phyloP scores from a whole-genome alignment of 2,329 filamentous ascomycete species.

The Exophiala mesophila region DNA sequence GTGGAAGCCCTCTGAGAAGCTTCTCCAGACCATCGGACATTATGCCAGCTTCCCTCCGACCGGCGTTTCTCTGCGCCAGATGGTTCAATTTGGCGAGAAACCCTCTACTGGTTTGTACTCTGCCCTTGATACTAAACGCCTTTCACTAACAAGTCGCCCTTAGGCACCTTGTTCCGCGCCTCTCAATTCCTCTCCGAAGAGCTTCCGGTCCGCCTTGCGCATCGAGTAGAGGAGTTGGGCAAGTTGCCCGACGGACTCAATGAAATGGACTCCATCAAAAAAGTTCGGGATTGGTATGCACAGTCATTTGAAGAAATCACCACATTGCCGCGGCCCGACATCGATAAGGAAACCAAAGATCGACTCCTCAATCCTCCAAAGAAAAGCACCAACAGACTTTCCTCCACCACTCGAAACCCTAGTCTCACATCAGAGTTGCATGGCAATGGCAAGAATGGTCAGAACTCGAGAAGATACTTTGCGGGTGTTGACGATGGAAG shows the following conservation, averaged over 20 bases:
- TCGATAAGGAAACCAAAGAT: conserved; percentile 70
- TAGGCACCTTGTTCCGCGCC: conserved; percentile 91
- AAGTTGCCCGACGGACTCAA: conserved; percentile 91
- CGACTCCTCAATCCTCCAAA: conserved; percentile 58
- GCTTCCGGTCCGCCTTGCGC: conserved; percentile 90
- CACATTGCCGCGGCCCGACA: conserved; percentile 68
- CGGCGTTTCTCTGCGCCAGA: conserved; percentile 91
- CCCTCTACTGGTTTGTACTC: conserved; percentile 70
- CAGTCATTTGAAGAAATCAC: conserved; percentile 99
- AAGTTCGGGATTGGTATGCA: conserved; percentile 96
- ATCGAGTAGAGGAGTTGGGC: conserved; percentile 90
- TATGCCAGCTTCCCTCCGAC: conserved; percentile 97
- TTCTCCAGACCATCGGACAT: conserved; percentile 97
- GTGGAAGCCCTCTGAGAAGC: conserved; percentile 82
- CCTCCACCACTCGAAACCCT: conserved; percentile 82
- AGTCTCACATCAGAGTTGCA: conserved; percentile 70
- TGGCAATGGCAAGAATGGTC: conserved; percentile 48
- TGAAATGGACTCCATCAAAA: conserved; percentile 95
- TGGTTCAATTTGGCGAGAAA: conserved; percentile 97
- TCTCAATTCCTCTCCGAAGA: conserved; percentile 98
- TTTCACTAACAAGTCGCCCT: background rate
- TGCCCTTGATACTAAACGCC: background rate
- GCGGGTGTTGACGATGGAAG: conserved; percentile 80
- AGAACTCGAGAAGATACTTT: conserved; percentile 70
- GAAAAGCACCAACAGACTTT: conserved; percentile 60